Percentiles rank a stretch among this genome's conserved stretches.
These are phyloP conservation scores for Apiotrichum domesticum DNA, from an alignment of 1,284 basidiomycete species.

Conservation along the genomic window DNA sequence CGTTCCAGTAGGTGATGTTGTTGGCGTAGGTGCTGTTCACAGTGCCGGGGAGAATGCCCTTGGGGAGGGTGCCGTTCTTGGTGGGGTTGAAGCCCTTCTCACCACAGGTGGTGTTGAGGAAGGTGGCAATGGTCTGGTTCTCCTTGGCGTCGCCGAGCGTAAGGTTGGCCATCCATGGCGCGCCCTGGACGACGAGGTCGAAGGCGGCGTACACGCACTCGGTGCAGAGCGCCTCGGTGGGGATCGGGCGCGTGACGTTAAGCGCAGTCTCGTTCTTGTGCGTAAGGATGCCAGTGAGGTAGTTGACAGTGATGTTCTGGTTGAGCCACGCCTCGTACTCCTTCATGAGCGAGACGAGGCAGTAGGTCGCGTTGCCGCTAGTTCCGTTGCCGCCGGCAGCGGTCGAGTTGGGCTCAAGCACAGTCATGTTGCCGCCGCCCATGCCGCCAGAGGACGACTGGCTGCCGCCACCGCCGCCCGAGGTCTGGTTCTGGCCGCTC, in stretches of 20 bases:
- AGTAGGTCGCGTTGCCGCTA: conserved; percentile 26
- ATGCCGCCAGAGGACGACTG: too few relatives aligned
- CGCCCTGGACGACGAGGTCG: conserved; percentile 33
- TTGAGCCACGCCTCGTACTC: conserved; percentile 35
- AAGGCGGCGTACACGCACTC: conserved; percentile 43
- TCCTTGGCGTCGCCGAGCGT: conserved; percentile 5
- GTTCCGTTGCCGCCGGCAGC: conserved; percentile 2
- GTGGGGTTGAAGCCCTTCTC: neutral
- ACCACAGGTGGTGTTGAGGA: conserved; percentile 26
- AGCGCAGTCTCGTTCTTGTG: conserved; percentile 32
- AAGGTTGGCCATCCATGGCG: conserved; percentile 32
- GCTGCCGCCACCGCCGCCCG: too few relatives aligned
- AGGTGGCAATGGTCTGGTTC: conserved; percentile 24
- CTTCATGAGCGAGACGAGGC: conserved; percentile 33
- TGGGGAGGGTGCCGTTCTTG: conserved; percentile 35
- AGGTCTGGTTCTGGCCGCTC: neutral
- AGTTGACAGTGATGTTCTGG: conserved; percentile 32
- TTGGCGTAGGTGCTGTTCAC: conserved; percentile 32
- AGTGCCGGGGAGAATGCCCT: conserved; percentile 29
- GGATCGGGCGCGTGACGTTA: conserved; percentile 5
- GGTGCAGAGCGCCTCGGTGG: conserved; percentile 31
- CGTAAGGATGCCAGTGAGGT: conserved; percentile 25
- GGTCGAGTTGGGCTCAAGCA: conserved; percentile 1
- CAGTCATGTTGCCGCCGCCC: neutral
- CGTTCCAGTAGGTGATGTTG: conserved; percentile 28